Conservation (phyloP, 2,329 filamentous ascomycete genomes). For the Fusarium metavorans region DNA sequence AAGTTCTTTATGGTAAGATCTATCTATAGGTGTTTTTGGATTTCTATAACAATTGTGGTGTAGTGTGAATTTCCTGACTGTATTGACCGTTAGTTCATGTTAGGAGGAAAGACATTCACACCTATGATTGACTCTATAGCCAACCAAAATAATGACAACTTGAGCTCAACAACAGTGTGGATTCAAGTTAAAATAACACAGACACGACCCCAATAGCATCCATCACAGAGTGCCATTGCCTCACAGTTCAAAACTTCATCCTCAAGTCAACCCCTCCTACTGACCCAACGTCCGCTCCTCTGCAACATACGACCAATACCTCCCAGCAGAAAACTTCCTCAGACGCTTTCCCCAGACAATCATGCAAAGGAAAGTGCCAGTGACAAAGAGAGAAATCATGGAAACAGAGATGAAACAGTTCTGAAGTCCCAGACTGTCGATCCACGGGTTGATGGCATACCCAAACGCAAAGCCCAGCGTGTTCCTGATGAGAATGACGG, state of each 20-base stretch:
- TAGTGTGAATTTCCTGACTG: neutral
- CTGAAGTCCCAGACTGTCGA: constrained; percentile 46
- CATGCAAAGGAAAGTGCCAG: constrained; percentile 45
- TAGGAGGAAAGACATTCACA: neutral
- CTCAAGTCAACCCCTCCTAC: neutral
- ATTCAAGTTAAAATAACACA: accelerated
- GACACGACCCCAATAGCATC: accelerated
- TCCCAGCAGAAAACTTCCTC: constrained; percentile 20
- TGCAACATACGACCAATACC: constrained; percentile 12
- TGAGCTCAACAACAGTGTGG: neutral
- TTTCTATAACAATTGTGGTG: neutral
- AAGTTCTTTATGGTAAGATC: neutral
- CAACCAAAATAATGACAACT: neutral
- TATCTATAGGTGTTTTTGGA: neutral
- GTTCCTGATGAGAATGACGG: constrained; percentile 35
- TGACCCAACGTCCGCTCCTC: neutral
- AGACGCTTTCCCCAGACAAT: constrained; percentile 46
- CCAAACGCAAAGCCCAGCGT: constrained; percentile 39
- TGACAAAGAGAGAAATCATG: constrained; percentile 44
- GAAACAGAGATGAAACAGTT: constrained; percentile 49
- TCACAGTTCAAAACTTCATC: neutral
- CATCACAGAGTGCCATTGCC: neutral
- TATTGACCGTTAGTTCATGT: neutral
- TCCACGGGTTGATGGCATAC: constrained; percentile 51
- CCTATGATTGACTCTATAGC: accelerated